Percentiles rank a stretch among this genome's conserved stretches.
Conservation (phyloP, 495 filamentous ascomycete genomes). For the Podospora fimiseda region DNA sequence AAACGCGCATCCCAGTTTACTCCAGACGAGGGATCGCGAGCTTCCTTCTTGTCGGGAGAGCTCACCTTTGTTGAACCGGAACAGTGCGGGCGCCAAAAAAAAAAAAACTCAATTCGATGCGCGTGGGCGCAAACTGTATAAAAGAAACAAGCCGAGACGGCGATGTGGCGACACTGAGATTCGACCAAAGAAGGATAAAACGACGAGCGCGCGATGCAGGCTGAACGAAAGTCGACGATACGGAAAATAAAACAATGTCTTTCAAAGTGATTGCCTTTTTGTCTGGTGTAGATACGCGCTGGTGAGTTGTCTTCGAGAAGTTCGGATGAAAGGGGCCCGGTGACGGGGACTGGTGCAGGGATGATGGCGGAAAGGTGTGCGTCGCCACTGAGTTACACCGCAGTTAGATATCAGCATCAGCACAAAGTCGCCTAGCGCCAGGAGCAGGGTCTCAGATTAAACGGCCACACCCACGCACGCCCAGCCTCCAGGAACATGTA, state of each 20-base stretch:
- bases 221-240: not conserved
- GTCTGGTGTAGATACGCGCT: not conserved
- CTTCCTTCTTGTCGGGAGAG: not conserved
- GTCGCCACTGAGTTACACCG: constrained; percentile 13
- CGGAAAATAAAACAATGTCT: not conserved
- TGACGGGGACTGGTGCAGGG: constrained; percentile 13
- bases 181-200: too few relatives aligned
- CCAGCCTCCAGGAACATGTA: not conserved
- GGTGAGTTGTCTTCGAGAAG: not conserved
- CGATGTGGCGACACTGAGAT: too few relatives aligned
- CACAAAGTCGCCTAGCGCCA: constrained; percentile 1
- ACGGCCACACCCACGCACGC: constrained; percentile 1
- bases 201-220: not conserved
- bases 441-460: constrained; percentile 10
- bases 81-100: not conserved
- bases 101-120: too few relatives aligned
- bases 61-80: not conserved
- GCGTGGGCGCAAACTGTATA: too few relatives aligned
- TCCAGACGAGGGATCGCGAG: not conserved
- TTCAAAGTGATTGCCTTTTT: not conserved
- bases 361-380: constrained; percentile 7
- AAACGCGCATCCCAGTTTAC: not conserved
- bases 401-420: constrained; percentile 17
- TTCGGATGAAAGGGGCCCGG: constrained; percentile 11
- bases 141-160: too few relatives aligned